phyloP scores from a whole-genome alignment of 1,284 basidiomycete species.

The Pterula multifida region DNA sequence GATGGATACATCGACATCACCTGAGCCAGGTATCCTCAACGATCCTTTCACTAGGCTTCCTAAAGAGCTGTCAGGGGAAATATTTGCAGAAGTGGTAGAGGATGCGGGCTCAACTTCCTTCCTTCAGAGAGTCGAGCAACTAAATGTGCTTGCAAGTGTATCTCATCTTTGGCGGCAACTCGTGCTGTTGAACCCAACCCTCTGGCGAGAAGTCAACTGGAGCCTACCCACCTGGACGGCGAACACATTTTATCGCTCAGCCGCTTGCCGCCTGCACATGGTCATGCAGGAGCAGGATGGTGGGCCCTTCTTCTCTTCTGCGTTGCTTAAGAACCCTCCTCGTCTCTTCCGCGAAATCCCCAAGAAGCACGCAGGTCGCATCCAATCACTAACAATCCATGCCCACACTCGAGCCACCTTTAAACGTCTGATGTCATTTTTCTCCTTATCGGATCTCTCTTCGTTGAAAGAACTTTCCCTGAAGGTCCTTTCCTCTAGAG shows the following conservation, averaged over 20 bases:
- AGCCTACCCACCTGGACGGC: not conserved
- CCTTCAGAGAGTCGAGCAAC: not conserved
- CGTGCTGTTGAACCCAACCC: not conserved
- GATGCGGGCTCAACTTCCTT: too few relatives aligned
- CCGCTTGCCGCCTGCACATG: not conserved
- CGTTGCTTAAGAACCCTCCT: not conserved
- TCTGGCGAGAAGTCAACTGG: not conserved
- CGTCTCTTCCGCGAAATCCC: not conserved
- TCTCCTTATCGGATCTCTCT: not conserved
- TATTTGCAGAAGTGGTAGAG: not conserved
- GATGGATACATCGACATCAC: too few relatives aligned
- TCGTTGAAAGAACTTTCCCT: too few relatives aligned
- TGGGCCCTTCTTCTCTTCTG: not conserved
- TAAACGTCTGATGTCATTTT: not conserved
- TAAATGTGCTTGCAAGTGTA: not conserved
- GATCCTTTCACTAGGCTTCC: not conserved
- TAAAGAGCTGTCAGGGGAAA: not conserved
- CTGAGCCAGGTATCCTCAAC: too few relatives aligned
- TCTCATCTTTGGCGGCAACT: not conserved
- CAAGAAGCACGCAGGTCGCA: not conserved
- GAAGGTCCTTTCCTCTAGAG: too few relatives aligned
- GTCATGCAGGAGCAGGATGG: not conserved
- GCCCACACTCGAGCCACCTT: not conserved
- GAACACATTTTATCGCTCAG: not conserved
- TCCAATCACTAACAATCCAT: not conserved